Evolutionary conservation across 768 basidiomycete species (phyloP).

Genomic region (Hirschioporus abietinus): DNA sequence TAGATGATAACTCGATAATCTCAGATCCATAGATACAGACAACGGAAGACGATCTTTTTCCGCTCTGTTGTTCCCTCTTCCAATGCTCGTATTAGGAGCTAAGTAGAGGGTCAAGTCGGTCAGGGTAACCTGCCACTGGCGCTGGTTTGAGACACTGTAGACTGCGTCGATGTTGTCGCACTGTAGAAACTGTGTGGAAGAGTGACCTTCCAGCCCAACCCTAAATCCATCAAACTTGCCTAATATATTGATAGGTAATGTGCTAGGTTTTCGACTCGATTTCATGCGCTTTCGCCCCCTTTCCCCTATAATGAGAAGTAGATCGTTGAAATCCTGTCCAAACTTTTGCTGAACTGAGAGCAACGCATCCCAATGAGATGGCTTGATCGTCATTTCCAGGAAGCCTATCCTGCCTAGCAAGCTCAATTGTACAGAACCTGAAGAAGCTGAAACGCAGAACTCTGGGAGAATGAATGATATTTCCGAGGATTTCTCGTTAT

Average conservation of each 20-base stretch:
- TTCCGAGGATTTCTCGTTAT: slow-evolving; percentile 16
- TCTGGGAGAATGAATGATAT: slow-evolving; percentile 65
- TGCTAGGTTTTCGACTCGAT: background rate
- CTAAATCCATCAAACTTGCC: slow-evolving; percentile 67
- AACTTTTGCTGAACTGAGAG: slow-evolving; percentile 85
- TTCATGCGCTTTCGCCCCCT: slow-evolving; percentile 34
- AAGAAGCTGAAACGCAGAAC: slow-evolving; percentile 54
- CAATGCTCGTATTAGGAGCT: slow-evolving; percentile 47
- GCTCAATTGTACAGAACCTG: slow-evolving; percentile 44
- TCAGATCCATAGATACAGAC: slow-evolving; percentile 78
- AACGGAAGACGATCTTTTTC: slow-evolving; percentile 64
- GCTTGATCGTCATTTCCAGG: slow-evolving; percentile 70
- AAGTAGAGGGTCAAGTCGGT: slow-evolving; percentile 82
- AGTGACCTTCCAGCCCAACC: slow-evolving; percentile 67
- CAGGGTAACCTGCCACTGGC: slow-evolving; percentile 64
- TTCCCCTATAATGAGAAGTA: slow-evolving; percentile 61
- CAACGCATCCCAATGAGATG: slow-evolving; percentile 78
- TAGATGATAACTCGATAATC: slow-evolving; percentile 24
- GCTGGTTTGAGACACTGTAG: slow-evolving; percentile 38
- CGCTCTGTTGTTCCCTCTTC: slow-evolving; percentile 20
- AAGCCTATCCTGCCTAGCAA: slow-evolving; percentile 59
- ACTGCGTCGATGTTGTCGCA: slow-evolving; percentile 70
- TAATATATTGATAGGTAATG: slow-evolving; percentile 9
- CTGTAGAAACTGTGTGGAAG: slow-evolving; percentile 70
- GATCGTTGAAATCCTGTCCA: slow-evolving; percentile 82